Base-by-base conservation (phyloP, 2,329 filamentous ascomycete genomes). In the Daldinia sp. region DNA sequence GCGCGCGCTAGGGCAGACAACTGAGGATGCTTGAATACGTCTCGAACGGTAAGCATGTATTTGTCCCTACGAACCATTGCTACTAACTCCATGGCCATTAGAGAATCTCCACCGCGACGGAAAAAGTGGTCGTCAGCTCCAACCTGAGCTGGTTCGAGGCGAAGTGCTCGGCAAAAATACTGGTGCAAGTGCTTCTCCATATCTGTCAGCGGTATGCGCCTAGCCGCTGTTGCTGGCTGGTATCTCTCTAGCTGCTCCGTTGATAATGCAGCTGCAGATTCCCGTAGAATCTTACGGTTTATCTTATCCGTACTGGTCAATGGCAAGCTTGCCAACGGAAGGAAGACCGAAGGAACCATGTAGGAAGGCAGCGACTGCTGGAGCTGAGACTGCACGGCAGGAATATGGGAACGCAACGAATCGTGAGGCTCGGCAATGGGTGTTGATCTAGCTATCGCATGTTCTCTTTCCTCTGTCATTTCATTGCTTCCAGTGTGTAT, bases 311-410 rank as follows among this genome's bases (percentile, higher is more conserved):
- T 42, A 12, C 18, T 56, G n/a, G 35, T 56, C 10, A 41, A 23
- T n/a, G 39, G 55, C 4, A 33, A 18, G 28, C 3, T 20, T 18
- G 3, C 23, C 26, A 58, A 33, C 13, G 55, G 55, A 13, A 58
- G 37, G 39, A 30, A 58, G 37, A 58, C 23, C 20, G 39, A 28
- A 5, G 55, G 55, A 28, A 58, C 41, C 55, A 58, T 58, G 23
- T 58, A 58, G 10, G 10, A 18, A 9, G 39, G 55, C 12, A 58
- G 18, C 13, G 13, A 44, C 6, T 46, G n/a, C 12, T 56, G n/a
- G 28, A 56, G 53, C 20, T 6, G 18, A 10, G 35, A 26, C 35
- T 56, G n/a, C 6, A 28, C 20, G 10, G 3, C 3, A 12, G 37
- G 12, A 39, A 39, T n/a, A 3, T 12, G 37, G 12, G 37, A 39